Evolutionary conservation across 495 filamentous ascomycete genomes (phyloP).

Genomic region (Echria macrotheca): DNA sequence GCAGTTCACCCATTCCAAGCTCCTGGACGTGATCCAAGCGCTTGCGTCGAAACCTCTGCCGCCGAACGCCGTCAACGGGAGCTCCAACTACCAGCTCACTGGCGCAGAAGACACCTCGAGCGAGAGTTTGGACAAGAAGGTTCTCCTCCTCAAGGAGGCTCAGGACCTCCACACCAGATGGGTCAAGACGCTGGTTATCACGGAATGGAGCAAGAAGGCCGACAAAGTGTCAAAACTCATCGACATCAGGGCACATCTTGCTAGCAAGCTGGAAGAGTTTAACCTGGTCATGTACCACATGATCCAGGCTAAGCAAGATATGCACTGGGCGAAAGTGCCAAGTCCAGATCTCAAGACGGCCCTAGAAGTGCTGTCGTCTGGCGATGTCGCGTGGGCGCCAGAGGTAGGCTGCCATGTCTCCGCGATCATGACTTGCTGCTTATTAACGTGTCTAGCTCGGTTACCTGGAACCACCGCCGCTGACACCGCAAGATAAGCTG

Average conservation of each 20-base stretch:
- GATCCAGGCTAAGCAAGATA: slow-evolving; percentile 61
- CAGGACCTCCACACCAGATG: slow-evolving; percentile 55
- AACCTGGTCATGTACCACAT: slow-evolving; percentile 52
- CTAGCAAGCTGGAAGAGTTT: slow-evolving; percentile 53
- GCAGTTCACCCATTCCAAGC: slow-evolving; percentile 73
- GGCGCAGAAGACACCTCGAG: slow-evolving; percentile 49
- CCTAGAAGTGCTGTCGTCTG: slow-evolving; percentile 71
- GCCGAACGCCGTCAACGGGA: slow-evolving; percentile 44
- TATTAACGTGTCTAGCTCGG: no score
- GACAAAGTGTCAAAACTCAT: slow-evolving; percentile 74
- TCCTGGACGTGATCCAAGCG: slow-evolving; percentile 63
- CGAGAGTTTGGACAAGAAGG: slow-evolving; percentile 74
- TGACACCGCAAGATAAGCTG: slow-evolving; percentile 60
- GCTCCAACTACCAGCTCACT: slow-evolving; percentile 23
- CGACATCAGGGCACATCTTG: slow-evolving; percentile 71
- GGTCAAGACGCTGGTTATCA: slow-evolving; percentile 84
- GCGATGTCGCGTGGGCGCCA: slow-evolving; percentile 67
- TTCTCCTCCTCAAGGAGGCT: slow-evolving; percentile 66
- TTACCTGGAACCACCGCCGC: slow-evolving; percentile 69
- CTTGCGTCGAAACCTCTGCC: slow-evolving; percentile 61
- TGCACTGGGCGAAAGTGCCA: slow-evolving; percentile 61
- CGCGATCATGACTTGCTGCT: no score
- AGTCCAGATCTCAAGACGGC: slow-evolving; percentile 91
- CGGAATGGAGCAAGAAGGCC: slow-evolving; percentile 78
- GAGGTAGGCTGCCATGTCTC: no score